Conservation (phyloP, 1,139 yeast genomes). For the Torulaspora pretoriensis region DNA sequence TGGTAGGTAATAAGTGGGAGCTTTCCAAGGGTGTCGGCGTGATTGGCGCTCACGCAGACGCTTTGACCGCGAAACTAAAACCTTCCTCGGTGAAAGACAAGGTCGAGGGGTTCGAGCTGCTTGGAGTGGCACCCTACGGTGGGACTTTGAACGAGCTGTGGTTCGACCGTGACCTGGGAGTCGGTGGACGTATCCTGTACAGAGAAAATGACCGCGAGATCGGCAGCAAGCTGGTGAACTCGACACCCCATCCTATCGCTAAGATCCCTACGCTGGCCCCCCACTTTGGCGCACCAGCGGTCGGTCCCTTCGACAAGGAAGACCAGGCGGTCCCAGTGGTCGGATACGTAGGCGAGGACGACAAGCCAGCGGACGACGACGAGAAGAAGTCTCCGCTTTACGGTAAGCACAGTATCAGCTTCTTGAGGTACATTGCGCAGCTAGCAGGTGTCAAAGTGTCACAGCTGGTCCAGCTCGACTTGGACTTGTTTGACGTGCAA, state of each 20-base stretch:
- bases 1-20: slow-evolving; percentile 54
- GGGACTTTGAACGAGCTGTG: slow-evolving; percentile 53
- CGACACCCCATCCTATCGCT: slow-evolving; percentile 61
- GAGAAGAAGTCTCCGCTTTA: slow-evolving; percentile 59
- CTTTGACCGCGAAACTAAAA: slow-evolving; percentile 54
- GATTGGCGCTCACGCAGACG: slow-evolving; percentile 59
- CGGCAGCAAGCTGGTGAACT: slow-evolving; percentile 46
- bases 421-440: slow-evolving; percentile 54
- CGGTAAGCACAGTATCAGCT: slow-evolving; percentile 53
- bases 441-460: slow-evolving; percentile 47
- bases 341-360: slow-evolving; percentile 41
- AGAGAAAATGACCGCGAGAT: slow-evolving; percentile 39
- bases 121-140: slow-evolving; percentile 67
- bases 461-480: slow-evolving; percentile 53
- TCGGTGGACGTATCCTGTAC: slow-evolving; percentile 58
- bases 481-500: slow-evolving; percentile 63
- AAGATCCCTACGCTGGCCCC: slow-evolving; percentile 63
- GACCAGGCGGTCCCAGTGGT: slow-evolving; percentile 61
- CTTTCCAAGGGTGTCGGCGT: slow-evolving; percentile 55
- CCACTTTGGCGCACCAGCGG: slow-evolving; percentile 53
- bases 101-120: slow-evolving; percentile 56
- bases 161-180: slow-evolving; percentile 66
- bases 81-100: slow-evolving; percentile 48
- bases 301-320: slow-evolving; percentile 54
- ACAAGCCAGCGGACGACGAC: slow-evolving; percentile 38